These are phyloP conservation scores for Vitellaria paradoxa DNA, from an alignment of 179 eudicot genomes.

Conservation along the genomic window DNA sequence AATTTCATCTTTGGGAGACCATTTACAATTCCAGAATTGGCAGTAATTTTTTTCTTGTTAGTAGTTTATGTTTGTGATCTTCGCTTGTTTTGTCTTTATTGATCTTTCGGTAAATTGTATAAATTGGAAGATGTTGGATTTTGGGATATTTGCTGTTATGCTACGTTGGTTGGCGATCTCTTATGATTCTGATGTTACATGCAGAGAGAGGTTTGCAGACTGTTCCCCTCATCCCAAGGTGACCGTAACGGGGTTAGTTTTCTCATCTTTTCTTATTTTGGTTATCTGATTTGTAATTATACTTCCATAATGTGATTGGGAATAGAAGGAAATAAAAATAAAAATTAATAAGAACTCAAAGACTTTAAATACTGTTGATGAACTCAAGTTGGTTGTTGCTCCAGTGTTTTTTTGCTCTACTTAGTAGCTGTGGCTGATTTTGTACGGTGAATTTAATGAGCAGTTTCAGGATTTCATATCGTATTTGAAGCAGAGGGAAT, in stretches of 20 bases:
- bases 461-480: conserved; percentile 88
- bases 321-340: background rate
- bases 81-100: background rate
- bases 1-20: background rate
- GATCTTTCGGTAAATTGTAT: background rate
- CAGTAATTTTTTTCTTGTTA: background rate
- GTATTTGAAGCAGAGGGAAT: conserved; percentile 95
- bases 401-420: background rate
- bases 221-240: conserved; percentile 73
- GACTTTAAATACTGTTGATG: background rate
- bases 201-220: conserved; percentile 93
- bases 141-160: background rate
- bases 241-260: conserved; percentile 95
- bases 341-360: background rate
- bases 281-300: background rate
- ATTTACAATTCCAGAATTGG: background rate
- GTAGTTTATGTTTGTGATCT: no score
- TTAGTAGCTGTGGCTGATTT: background rate
- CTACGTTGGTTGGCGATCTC: background rate
- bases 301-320: background rate
- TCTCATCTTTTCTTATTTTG: conserved; percentile 1
- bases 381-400: background rate
- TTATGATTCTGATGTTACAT: conserved; percentile 24
- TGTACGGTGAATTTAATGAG: conserved; percentile 15
- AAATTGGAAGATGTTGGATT: no score